Evolutionary conservation across 495 filamentous ascomycete species (phyloP).

Genomic region (Lasiosphaeris hirsuta): DNA sequence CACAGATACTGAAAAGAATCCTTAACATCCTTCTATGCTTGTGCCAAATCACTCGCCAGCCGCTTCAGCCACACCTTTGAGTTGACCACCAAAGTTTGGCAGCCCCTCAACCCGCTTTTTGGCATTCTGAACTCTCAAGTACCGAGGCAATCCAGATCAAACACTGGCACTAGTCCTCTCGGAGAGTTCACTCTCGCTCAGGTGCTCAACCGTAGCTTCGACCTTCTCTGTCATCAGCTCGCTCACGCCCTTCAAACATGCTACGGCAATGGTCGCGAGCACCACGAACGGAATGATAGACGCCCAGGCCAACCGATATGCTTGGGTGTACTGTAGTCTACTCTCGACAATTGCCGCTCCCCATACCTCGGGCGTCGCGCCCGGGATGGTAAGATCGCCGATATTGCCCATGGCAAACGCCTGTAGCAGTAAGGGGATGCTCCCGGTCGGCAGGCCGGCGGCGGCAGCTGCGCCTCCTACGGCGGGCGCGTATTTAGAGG

Average conservation of each 20-base stretch:
- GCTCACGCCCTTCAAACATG: slow-evolving; percentile 45
- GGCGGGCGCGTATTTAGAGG: slow-evolving; percentile 35
- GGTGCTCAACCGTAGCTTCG: slow-evolving; percentile 44
- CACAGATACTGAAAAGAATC: too few relatives aligned
- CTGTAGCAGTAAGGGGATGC: slow-evolving; percentile 33
- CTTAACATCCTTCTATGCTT: too few relatives aligned
- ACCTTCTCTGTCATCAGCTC: slow-evolving; percentile 52
- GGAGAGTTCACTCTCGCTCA: slow-evolving; percentile 1
- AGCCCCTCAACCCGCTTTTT: too few relatives aligned
- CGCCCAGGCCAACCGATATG: slow-evolving; percentile 49
- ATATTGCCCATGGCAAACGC: slow-evolving; percentile 33
- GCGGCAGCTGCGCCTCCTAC: slow-evolving; percentile 35
- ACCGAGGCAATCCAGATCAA: too few relatives aligned
- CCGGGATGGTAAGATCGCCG: slow-evolving; percentile 28
- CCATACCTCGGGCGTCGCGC: slow-evolving; percentile 36
- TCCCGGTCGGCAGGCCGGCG: slow-evolving; percentile 41
- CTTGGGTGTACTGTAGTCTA: slow-evolving; percentile 40
- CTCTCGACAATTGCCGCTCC: slow-evolving; percentile 37
- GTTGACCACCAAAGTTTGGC: too few relatives aligned
- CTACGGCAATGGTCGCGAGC: slow-evolving; percentile 44
- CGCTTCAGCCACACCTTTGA: too few relatives aligned
- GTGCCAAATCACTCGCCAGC: too few relatives aligned
- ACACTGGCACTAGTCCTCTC: too few relatives aligned
- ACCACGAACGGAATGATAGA: slow-evolving; percentile 54
- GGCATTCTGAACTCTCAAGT: too few relatives aligned